Conservation (phyloP, 2,329 filamentous ascomycete genomes). For the Venturia oleaginea region DNA sequence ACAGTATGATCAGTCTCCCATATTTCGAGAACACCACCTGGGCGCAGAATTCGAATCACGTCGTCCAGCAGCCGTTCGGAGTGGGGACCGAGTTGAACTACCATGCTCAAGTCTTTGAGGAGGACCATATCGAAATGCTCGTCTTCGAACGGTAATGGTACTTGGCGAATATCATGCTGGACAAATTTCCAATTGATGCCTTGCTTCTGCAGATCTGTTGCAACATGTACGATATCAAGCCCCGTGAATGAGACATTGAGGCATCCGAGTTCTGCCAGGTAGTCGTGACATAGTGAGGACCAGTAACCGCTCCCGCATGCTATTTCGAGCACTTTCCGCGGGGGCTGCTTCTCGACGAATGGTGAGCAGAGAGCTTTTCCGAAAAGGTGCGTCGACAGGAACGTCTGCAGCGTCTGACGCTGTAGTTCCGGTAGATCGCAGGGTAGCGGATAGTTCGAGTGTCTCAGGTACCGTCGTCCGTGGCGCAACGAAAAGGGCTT, state of each 20-base stretch:
- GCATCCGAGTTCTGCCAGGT: slow-evolving; percentile 61
- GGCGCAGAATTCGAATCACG: slow-evolving; percentile 64
- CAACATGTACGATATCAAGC: slow-evolving; percentile 68
- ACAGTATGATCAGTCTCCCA: slow-evolving; percentile 86
- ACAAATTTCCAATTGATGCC: slow-evolving; percentile 85
- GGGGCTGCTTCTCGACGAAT: slow-evolving; percentile 55
- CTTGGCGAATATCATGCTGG: slow-evolving; percentile 70
- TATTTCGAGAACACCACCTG: slow-evolving; percentile 72
- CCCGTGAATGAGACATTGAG: slow-evolving; percentile 68
- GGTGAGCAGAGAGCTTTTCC: slow-evolving; percentile 71
- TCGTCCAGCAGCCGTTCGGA: slow-evolving; percentile 58
- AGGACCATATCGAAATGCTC: slow-evolving; percentile 82
- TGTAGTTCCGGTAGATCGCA: slow-evolving; percentile 82
- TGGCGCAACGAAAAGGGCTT: slow-evolving; percentile 59
- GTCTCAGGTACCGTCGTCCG: slow-evolving; percentile 74
- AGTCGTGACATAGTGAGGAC: slow-evolving; percentile 79
- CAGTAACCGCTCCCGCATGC: slow-evolving; percentile 84
- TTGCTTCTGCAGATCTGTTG: slow-evolving; percentile 54
- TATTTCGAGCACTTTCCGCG: slow-evolving; percentile 71
- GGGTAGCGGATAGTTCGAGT: slow-evolving; percentile 73
- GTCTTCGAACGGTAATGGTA: slow-evolving; percentile 68
- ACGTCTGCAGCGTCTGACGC: slow-evolving; percentile 73
- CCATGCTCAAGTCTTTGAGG: slow-evolving; percentile 71
- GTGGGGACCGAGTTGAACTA: slow-evolving; percentile 47
- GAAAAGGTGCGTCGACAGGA: slow-evolving; percentile 73